phyloP scores from a whole-genome alignment of 495 filamentous ascomycete species.

The Lineolata rhizophorae region DNA sequence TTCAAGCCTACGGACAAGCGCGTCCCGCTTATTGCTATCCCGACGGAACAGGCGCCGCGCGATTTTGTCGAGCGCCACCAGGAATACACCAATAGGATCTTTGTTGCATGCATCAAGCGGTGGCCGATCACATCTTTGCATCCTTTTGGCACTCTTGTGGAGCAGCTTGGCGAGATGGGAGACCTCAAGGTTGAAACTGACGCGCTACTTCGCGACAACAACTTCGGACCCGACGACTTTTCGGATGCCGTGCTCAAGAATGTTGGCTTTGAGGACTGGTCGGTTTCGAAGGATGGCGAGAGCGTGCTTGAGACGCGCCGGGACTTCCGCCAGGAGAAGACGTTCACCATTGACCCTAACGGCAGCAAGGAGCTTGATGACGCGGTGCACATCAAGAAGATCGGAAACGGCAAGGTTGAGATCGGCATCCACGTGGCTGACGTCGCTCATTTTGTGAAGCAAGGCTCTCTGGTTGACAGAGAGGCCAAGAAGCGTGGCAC shows the following conservation, averaged over 20 bases:
- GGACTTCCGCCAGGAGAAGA: conserved; percentile 75
- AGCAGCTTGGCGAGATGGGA: conserved; percentile 94
- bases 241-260: conserved; percentile 87
- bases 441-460: conserved; percentile 91
- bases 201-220: conserved; percentile 90
- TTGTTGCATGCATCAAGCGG: conserved; percentile 95
- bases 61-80: conserved; percentile 99
- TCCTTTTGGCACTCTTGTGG: conserved; percentile 91
- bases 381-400: conserved; percentile 72
- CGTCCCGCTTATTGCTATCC: conserved; percentile 92
- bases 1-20: conserved; percentile 99
- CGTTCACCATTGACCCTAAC: conserved; percentile 78
- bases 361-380: conserved; percentile 70
- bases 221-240: conserved; percentile 94
- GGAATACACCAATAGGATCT: conserved; percentile 90
- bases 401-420: conserved; percentile 67
- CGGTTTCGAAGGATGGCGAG: conserved; percentile 61
- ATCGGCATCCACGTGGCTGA: conserved; percentile 92
- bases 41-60: conserved; percentile 88
- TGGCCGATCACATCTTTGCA: conserved; percentile 99
- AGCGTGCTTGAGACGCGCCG: conserved; percentile 51
- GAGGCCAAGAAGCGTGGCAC: conserved; percentile 97
- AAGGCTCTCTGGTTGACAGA: conserved; percentile 84
- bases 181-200: conserved; percentile 94
- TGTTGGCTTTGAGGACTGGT: conserved; percentile 81